phyloP scores from a whole-genome alignment of 352 stramenopile genomes.

The Phytophthora pisi region DNA sequence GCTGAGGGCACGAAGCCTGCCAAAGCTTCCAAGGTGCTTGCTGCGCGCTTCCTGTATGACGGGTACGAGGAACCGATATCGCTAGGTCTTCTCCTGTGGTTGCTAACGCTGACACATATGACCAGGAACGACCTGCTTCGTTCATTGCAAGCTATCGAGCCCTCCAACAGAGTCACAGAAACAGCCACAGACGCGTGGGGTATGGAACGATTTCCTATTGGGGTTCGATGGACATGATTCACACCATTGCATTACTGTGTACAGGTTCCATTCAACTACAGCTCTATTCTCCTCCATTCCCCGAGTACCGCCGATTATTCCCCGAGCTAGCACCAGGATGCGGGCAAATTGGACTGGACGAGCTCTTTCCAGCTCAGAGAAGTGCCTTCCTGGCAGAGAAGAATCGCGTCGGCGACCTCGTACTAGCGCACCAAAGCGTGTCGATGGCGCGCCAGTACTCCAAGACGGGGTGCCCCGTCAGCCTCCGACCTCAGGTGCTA shows the following conservation, averaged over 20 bases:
- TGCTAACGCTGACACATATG: neutral
- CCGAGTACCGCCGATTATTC: conserved; percentile 53
- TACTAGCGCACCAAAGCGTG: conserved; percentile 63
- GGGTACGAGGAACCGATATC: conserved; percentile 30
- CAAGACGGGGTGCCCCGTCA: conserved; percentile 73
- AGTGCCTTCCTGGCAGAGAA: conserved; percentile 68
- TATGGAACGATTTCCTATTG: conserved; percentile 4
- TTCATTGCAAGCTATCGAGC: conserved; percentile 65
- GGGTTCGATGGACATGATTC: neutral
- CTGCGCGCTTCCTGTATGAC: conserved; percentile 69
- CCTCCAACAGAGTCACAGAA: conserved; percentile 43
- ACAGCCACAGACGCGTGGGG: conserved; percentile 38
- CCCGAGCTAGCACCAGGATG: conserved; percentile 52
- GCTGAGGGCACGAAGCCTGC: conserved; percentile 21
- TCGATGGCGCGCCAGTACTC: conserved; percentile 80
- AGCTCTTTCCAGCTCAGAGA: conserved; percentile 59
- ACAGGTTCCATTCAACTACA: conserved; percentile 69
- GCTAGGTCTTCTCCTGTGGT: neutral
- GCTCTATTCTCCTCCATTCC: conserved; percentile 46
- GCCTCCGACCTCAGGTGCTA: conserved; percentile 52
- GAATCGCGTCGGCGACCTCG: conserved; percentile 65
- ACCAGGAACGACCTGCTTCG: conserved; percentile 66
- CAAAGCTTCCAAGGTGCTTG: conserved; percentile 19
- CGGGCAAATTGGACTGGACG: conserved; percentile 73
- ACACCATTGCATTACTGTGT: conserved; percentile 5